These are phyloP conservation scores for Rhizophlyctis rosea DNA, from an alignment of 192 early-diverging fungal genomes.

Conservation along the genomic window DNA sequence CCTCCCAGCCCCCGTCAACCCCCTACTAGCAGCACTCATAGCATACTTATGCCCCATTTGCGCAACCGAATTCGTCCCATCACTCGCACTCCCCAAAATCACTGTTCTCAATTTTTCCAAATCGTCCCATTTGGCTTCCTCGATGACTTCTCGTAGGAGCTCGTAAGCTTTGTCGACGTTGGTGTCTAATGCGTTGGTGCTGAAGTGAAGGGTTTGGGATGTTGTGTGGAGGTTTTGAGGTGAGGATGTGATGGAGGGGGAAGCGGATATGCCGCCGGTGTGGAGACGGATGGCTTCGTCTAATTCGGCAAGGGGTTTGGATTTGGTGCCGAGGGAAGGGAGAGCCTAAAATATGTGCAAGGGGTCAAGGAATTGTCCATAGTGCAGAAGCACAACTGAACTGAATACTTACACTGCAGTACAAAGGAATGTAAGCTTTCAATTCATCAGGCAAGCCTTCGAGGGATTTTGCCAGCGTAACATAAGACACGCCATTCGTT, in stretches of 20 bases:
- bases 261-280: slow-evolving; percentile 81
- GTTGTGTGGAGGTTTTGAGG: background rate
- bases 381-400: background rate
- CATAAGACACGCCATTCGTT: slow-evolving; percentile 92
- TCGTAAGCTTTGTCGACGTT: slow-evolving; percentile 73
- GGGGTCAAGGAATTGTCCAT: background rate
- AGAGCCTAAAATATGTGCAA: slow-evolving; percentile 31
- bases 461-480: slow-evolving; percentile 68
- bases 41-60: slow-evolving; percentile 82
- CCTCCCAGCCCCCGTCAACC: slow-evolving; percentile 62
- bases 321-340: slow-evolving; percentile 39
- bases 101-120: slow-evolving; percentile 73
- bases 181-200: slow-evolving; percentile 36
- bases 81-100: slow-evolving; percentile 64
- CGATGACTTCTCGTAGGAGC: slow-evolving; percentile 68
- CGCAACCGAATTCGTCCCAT: slow-evolving; percentile 75
- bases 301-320: slow-evolving; percentile 66
- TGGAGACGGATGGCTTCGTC: slow-evolving; percentile 81
- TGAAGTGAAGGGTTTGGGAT: slow-evolving; percentile 30
- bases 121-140: slow-evolving; percentile 58
- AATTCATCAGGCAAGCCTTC: slow-evolving; percentile 62
- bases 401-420: slow-evolving; percentile 55
- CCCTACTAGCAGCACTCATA: slow-evolving; percentile 34
- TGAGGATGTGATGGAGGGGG: slow-evolving; percentile 48
- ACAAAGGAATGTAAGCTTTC: slow-evolving; percentile 72